Conservation (phyloP, 75 land plant species). For the Ceratopteris richardii region DNA sequence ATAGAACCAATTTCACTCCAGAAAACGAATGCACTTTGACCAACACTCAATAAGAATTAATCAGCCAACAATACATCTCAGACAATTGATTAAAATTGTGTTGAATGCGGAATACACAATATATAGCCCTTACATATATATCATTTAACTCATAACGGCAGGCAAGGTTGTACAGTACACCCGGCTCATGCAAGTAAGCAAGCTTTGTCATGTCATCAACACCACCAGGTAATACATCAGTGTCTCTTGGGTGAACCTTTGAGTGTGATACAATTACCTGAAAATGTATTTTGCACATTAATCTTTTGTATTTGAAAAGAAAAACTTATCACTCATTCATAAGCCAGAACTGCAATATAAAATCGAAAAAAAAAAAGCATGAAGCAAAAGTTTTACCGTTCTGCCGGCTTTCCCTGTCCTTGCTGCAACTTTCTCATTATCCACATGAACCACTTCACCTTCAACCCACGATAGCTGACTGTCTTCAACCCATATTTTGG, state of each 20-base stretch:
- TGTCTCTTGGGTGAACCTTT: constrained; percentile 52
- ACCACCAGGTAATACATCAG: constrained; percentile 54
- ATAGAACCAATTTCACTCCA: no score
- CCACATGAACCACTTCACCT: constrained; percentile 48
- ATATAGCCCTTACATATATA: constrained; percentile 55
- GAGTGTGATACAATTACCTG: constrained; percentile 44
- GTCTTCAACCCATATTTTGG: constrained; percentile 82
- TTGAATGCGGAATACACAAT: no score
- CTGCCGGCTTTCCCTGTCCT: constrained; percentile 38
- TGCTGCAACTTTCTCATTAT: constrained; percentile 43
- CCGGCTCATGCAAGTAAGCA: constrained; percentile 76
- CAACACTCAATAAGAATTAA: no score
- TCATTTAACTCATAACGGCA: constrained; percentile 60
- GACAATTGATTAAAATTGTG: no score
- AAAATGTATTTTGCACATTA: no score
- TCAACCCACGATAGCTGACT: constrained; percentile 52
- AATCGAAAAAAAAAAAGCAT: neutral
- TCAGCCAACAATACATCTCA: no score
- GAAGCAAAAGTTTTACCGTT: constrained; percentile 14
- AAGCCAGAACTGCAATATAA: no score
- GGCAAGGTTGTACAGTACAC: constrained; percentile 58
- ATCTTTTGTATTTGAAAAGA: neutral
- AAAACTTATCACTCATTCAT: no score
- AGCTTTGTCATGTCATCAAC: constrained; percentile 87
- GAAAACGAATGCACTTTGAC: no score